These are phyloP conservation scores for Adansonia rubrostipa DNA, from an alignment of 441 rosid species.

Conservation along the genomic window DNA sequence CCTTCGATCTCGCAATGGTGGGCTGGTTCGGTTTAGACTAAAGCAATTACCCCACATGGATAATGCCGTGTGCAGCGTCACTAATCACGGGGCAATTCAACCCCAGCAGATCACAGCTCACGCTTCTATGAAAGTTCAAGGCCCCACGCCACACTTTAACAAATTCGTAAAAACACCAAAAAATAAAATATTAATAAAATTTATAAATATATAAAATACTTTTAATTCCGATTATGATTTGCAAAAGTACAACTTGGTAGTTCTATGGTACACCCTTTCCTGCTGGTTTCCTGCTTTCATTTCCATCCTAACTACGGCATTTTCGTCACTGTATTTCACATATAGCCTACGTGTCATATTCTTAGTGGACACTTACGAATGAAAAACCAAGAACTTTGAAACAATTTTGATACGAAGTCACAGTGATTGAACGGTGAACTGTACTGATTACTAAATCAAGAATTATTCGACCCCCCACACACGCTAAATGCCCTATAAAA, in stretches of 20 bases:
- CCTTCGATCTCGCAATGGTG: conserved; percentile 26
- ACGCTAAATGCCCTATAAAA: no score
- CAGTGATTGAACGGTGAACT: background rate
- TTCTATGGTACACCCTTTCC: no score
- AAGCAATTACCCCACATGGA: conserved; percentile 27
- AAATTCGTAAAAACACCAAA: no score
- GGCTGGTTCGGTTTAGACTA: conserved; percentile 5
- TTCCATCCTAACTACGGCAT: background rate
- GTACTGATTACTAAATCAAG: no score
- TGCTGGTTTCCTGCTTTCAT: background rate
- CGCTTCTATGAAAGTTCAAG: background rate
- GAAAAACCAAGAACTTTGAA: no score
- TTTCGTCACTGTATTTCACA: background rate
- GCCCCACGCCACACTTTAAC: conserved; percentile 19
- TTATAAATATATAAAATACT: no score
- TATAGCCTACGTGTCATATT: conserved; percentile 1
- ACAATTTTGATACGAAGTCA: no score
- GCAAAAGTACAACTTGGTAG: no score
- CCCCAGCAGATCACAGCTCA: background rate
- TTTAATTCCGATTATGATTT: no score
- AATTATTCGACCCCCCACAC: no score
- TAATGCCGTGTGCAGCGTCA: conserved; percentile 37
- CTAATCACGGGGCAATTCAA: conserved; percentile 39
- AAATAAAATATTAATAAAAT: no score
- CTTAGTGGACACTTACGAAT: background rate